Base-by-base conservation (phyloP, 768 basidiomycete genomes). In the Suillus paluster region DNA sequence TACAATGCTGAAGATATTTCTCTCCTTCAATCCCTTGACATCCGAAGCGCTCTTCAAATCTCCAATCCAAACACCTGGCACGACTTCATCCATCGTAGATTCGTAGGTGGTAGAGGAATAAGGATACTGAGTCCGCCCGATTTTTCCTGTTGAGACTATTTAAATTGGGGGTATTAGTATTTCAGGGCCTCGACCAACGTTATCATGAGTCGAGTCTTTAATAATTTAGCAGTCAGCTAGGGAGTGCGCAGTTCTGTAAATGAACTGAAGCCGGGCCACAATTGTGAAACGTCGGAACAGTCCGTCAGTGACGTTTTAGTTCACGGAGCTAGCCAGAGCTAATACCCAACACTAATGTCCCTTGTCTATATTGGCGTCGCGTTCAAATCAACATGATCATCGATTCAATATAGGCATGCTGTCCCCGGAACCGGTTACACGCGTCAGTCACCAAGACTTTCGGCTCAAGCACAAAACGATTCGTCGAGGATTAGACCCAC, bases 51-150 rank as follows among this genome's bases (percentile, higher is more conserved):
- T 91, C 8, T 79, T 77, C 8, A 95, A 75, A 77, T 93, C 86
- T 9, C 95, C 94, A 25, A 97, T 84, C 95, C 94, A 97, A 2
- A 97, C 76, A 5, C 87, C 85, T 34, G 86, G 86, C 17, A 91
- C 81, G 38, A 97, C 81, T 75, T 95, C 85, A 77, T 96, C 86
- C 89, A 96, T 92, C 12, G 70, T 59, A 25, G 27, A 39, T 38
- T 92, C 12, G 70, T 59, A 25, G 27, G 36, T 38, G 38, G 53
- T 38, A 39, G 53, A 19, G 19, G 30, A 33, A 25, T 57, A n/a
- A 58, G 11, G 19, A 6, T 42, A 30, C 21, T 52, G 33, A 56
- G 14, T 30, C 38, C n/a, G 54, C 21, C 27, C 12, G 4, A 34
- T 21, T 4, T 38, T 53, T 39, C 39, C 38, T 55, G 57, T 57